These are phyloP conservation scores for Apiospora koreana DNA, from an alignment of 2,329 filamentous ascomycete species.

Conservation along the genomic window DNA sequence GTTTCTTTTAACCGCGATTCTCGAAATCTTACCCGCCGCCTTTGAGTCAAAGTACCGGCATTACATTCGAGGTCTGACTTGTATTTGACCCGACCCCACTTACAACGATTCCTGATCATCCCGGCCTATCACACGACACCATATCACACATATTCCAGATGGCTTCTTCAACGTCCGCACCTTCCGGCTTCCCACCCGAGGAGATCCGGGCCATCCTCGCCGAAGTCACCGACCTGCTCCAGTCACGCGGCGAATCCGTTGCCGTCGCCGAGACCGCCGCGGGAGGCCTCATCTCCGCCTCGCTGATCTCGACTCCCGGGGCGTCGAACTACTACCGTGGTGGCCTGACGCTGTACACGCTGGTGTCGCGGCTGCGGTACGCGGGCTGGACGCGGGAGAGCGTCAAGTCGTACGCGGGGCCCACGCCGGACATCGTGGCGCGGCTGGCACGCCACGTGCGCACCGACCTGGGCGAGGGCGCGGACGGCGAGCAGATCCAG, in stretches of 20 bases:
- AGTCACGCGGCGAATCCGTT: slow-evolving; percentile 56
- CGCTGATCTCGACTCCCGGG: slow-evolving; percentile 58
- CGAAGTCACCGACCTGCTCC: slow-evolving; percentile 55
- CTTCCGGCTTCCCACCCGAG: slow-evolving; percentile 29
- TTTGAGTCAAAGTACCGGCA: not conserved
- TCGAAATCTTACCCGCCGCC: not conserved
- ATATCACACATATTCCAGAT: not conserved
- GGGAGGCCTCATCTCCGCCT: slow-evolving; percentile 61
- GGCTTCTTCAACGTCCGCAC: not conserved
- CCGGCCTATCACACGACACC: not conserved
- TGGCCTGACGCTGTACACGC: slow-evolving; percentile 63
- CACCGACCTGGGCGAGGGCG: slow-evolving; percentile 42
- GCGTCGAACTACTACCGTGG: slow-evolving; percentile 61
- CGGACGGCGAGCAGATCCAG: not conserved
- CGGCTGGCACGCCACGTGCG: slow-evolving; percentile 58
- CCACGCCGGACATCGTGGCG: slow-evolving; percentile 57
- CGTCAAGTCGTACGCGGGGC: slow-evolving; percentile 57
- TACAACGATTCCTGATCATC: not conserved
- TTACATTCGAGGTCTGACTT: not conserved
- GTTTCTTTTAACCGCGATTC: not conserved
- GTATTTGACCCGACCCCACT: not conserved
- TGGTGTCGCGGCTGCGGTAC: slow-evolving; percentile 57
- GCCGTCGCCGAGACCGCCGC: slow-evolving; percentile 65
- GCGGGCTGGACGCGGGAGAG: slow-evolving; percentile 60
- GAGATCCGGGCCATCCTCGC: slow-evolving; percentile 42